A percentile compares a stretch with the other conserved stretches of the same genome.
Conservation (phyloP, 2,329 filamentous ascomycete genomes). For the Sphaerulina vaccinii region DNA sequence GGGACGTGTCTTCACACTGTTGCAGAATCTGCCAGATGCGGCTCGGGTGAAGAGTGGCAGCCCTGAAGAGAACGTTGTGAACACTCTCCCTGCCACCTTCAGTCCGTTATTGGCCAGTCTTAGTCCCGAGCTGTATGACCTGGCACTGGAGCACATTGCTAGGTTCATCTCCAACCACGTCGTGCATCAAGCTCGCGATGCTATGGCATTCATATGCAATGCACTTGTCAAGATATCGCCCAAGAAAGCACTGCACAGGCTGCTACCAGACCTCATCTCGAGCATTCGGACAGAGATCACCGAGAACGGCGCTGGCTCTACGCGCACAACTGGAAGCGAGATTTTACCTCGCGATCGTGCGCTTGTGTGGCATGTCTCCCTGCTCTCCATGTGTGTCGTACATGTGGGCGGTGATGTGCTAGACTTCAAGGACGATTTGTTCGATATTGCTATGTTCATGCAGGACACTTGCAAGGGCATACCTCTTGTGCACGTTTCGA, state of each 20-base stretch:
- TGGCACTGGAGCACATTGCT: slow-evolving; percentile 86
- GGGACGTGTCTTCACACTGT: slow-evolving; percentile 88
- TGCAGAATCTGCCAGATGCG: slow-evolving; percentile 93
- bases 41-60: slow-evolving; percentile 84
- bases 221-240: slow-evolving; percentile 94
- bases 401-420: slow-evolving; percentile 90
- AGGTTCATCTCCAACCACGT: slow-evolving; percentile 91
- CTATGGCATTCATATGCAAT: slow-evolving; percentile 98
- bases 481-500: slow-evolving; percentile 92
- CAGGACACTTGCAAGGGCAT: slow-evolving; percentile 92
- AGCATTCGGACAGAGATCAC: slow-evolving; percentile 97
- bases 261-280: slow-evolving; percentile 84
- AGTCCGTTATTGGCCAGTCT: slow-evolving; percentile 86
- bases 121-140: slow-evolving; percentile 89
- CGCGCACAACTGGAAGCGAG: slow-evolving; percentile 88
- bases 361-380: slow-evolving; percentile 93
- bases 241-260: slow-evolving; percentile 84
- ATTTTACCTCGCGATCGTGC: slow-evolving; percentile 89
- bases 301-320: slow-evolving; percentile 92
- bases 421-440: slow-evolving; percentile 82
- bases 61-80: slow-evolving; percentile 95
- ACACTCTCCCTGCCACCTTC: slow-evolving; percentile 86
- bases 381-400: slow-evolving; percentile 96
- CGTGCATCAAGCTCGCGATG: slow-evolving; percentile 92
- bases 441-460: slow-evolving; percentile 93